Base-by-base conservation (phyloP, 139 green algal genomes). In the Protoeuglena noctilucae region DNA sequence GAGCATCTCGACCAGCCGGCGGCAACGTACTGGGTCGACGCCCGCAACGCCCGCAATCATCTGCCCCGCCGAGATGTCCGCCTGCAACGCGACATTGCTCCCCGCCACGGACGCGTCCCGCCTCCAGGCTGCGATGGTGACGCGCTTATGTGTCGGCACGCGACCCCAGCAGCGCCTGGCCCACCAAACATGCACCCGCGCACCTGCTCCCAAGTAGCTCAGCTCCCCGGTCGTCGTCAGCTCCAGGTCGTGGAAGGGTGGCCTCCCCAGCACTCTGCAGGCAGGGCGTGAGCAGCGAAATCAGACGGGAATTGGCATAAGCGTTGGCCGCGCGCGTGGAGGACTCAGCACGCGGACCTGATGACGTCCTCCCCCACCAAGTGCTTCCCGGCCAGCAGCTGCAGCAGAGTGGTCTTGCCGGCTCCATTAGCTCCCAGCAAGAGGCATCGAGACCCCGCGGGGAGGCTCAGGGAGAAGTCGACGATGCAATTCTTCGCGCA, bases 391-490 rank as follows among this genome's bases (percentile, higher is more conserved):
- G 81, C 90, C 51, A 98, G 53, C 14, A 97, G 52, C 56, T 93
- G 78, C 28, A 95, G 68, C 34, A 95, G 57, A 2, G 86, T 92
- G 0, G 77, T 90, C 63, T 95, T 95, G 55, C 80, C 89, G 54
- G 89, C 83, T 23, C 89, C 89, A 61, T 98, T 98, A 3, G 90
- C 88, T 0, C 89, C 89, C 3, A 89, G 71, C 18, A 98, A 62
- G 40, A 98, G 65, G 60, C 80, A 93, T 4, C 89, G 64, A 31
- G 56, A 79, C 7, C 88, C 88, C 4, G 53, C 48, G 0, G 80
- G 81, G 3, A 96, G 58, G 3, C 72, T 54, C 3, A 95, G 51
- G 14, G 28, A 60, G 25, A 77, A 69, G 23, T 69, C 63, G 7
- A 65, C 58, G 24, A 93, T 57, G 26, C 76, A 68, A n/a, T n/a